Evolutionary conservation across 1,139 yeast species (phyloP).

Genomic region (Zygosaccharomyces pseudobailii): DNA sequence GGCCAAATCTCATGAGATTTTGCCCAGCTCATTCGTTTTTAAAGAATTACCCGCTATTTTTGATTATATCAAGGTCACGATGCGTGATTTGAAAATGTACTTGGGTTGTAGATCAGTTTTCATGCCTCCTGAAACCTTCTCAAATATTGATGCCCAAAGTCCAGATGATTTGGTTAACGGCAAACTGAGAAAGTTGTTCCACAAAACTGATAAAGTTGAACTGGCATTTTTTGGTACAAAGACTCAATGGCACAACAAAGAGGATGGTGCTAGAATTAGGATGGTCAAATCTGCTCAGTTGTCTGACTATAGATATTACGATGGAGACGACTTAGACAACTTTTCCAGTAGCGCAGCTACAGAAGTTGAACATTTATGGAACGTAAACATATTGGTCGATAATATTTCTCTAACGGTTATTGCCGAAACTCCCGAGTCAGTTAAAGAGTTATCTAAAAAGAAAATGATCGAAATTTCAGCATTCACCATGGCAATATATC

Average conservation of each 20-base stretch:
- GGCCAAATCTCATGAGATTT: conserved; percentile 23
- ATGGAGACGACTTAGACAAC: conserved; percentile 36
- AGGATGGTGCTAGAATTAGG: conserved; percentile 18
- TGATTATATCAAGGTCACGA: conserved; percentile 36
- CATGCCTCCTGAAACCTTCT: conserved; percentile 42
- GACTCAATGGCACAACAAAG: conserved; percentile 26
- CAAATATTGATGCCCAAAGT: conserved; percentile 35
- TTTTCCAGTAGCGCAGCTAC: conserved; percentile 26
- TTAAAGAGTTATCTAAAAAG: conserved; percentile 29
- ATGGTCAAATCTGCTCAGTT: conserved; percentile 21
- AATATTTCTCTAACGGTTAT: conserved; percentile 28
- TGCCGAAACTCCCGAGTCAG: conserved; percentile 33
- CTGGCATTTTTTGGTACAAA: conserved; percentile 23
- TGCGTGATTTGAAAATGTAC: conserved; percentile 36
- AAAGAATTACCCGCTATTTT: conserved; percentile 47
- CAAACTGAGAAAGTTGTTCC: conserved; percentile 39
- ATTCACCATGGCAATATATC: conserved; percentile 25
- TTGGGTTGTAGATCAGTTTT: conserved; percentile 61
- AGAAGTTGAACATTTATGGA: conserved; percentile 28
- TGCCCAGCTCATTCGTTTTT: conserved; percentile 36
- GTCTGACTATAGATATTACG: conserved; percentile 17
- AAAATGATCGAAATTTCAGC: conserved; percentile 32
- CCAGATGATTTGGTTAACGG: conserved; percentile 41
- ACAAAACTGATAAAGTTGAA: conserved; percentile 25
- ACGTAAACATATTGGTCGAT: conserved; percentile 19